Conservation (phyloP, 2,329 filamentous ascomycete species). For the Dichotomopilus funicola region DNA sequence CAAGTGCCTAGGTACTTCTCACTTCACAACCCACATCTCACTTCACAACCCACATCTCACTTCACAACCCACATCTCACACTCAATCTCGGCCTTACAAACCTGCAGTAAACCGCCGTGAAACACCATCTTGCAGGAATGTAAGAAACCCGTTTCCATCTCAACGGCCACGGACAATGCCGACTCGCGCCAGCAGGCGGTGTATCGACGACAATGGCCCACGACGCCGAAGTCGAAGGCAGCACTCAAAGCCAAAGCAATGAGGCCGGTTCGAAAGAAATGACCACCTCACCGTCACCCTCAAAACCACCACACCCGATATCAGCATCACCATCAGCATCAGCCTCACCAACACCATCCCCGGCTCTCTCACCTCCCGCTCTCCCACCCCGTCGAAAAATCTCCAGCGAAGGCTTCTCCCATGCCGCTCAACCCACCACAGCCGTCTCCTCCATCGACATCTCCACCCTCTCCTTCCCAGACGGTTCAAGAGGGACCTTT, state of each 20-base stretch:
- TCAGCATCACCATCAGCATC: conserved; percentile 24
- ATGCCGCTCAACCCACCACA: conserved; percentile 59
- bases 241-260: not conserved
- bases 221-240: conserved; percentile 14
- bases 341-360: not conserved
- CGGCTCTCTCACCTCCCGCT: conserved; percentile 22
- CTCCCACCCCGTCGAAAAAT: conserved; percentile 24
- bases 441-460: conserved; percentile 77
- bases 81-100: not conserved
- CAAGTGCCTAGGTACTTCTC: too few species aligned
- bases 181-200: conserved; percentile 5
- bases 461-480: conserved; percentile 66
- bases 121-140: not conserved
- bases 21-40: too few species aligned
- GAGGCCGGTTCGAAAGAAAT: conserved; percentile 14
- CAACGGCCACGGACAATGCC: conserved; percentile 18
- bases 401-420: conserved; percentile 31
- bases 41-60: too few species aligned
- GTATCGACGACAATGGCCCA: conserved; percentile 17
- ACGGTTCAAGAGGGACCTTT: conserved; percentile 61
- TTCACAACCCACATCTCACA: not conserved
- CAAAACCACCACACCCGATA: not conserved
- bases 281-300: conserved; percentile 13
- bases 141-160: not conserved
- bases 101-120: not conserved